Evolutionary conservation across 2,329 filamentous ascomycete genomes (phyloP).

Genomic region (Epicoccum sorghinum): DNA sequence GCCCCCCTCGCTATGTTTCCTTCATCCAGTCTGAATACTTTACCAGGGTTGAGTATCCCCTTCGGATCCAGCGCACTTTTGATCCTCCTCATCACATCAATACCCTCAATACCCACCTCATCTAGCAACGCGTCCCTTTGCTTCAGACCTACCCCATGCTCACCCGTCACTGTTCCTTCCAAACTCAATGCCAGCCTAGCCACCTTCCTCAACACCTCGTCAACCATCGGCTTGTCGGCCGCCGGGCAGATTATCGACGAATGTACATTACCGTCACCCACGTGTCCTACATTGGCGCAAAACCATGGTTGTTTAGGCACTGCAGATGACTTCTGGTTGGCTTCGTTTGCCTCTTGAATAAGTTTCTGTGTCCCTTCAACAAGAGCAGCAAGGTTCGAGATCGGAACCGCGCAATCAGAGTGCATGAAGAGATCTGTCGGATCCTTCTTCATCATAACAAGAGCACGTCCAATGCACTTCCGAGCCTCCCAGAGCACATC

Average conservation of each 20-base stretch:
- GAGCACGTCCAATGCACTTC: constrained; percentile 74
- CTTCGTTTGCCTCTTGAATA: constrained; percentile 51
- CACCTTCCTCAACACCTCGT: constrained; percentile 59
- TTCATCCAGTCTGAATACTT: constrained; percentile 60
- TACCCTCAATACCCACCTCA: constrained; percentile 74
- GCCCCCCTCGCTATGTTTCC: background rate
- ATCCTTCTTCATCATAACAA: constrained; percentile 66
- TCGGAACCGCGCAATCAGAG: constrained; percentile 79
- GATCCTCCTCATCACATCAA: constrained; percentile 81
- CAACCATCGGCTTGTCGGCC: constrained; percentile 30
- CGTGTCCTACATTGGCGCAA: constrained; percentile 68
- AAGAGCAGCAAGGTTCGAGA: constrained; percentile 71
- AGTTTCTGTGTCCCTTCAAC: constrained; percentile 75
- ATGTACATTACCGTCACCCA: constrained; percentile 65
- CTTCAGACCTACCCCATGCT: constrained; percentile 81
- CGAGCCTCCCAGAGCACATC: constrained; percentile 73
- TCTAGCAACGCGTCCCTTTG: constrained; percentile 81
- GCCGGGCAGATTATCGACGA: constrained; percentile 38
- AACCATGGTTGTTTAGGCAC: constrained; percentile 29
- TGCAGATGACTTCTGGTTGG: background rate
- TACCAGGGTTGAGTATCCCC: constrained; percentile 67
- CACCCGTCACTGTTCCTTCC: constrained; percentile 84
- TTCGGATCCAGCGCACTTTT: constrained; percentile 79
- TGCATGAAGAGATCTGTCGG: constrained; percentile 70
- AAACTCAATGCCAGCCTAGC: constrained; percentile 79